Evolutionary conservation across 2,329 filamentous ascomycete species (phyloP).

Genomic region (Fusarium mangiferae): DNA sequence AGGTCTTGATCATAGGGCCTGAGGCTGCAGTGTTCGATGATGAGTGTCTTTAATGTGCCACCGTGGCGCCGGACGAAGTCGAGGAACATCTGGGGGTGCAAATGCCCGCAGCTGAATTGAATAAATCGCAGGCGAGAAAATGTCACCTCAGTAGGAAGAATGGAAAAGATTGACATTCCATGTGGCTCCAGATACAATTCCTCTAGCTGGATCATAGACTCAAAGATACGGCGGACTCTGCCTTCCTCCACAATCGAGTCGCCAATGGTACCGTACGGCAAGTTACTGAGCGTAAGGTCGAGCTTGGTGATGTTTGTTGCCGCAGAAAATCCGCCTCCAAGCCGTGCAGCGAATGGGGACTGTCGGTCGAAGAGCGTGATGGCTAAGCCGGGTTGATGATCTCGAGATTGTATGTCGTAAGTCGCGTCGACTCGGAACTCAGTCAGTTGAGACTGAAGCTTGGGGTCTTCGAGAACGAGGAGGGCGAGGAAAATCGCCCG

Average conservation of each 20-base stretch:
- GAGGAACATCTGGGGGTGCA: not conserved
- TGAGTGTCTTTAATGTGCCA: rapidly evolving
- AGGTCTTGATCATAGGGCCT: rapidly evolving
- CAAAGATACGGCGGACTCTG: rapidly evolving
- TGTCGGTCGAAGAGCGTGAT: not conserved
- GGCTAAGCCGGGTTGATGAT: not conserved
- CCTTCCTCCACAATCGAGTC: not conserved
- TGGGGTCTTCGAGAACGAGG: not conserved
- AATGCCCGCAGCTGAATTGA: not conserved
- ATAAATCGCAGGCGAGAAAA: rapidly evolving
- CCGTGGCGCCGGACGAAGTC: not conserved
- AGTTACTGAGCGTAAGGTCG: not conserved
- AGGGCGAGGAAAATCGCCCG: rapidly evolving
- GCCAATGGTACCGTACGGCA: rapidly evolving
- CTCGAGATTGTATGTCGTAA: rapidly evolving
- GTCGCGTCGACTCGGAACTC: not conserved
- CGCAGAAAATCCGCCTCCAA: not conserved
- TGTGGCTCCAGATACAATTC: not conserved
- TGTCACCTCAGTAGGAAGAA: not conserved
- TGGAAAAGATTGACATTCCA: not conserved
- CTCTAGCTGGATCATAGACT: not conserved
- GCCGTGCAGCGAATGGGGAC: not conserved
- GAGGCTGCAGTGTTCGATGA: not conserved
- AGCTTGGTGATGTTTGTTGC: not conserved
- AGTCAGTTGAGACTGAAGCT: not conserved